A percentile compares a stretch with the other conserved stretches of the same genome.
phyloP scores from a whole-genome alignment of 1,284 basidiomycete genomes.

The Leccinum subatratum region DNA sequence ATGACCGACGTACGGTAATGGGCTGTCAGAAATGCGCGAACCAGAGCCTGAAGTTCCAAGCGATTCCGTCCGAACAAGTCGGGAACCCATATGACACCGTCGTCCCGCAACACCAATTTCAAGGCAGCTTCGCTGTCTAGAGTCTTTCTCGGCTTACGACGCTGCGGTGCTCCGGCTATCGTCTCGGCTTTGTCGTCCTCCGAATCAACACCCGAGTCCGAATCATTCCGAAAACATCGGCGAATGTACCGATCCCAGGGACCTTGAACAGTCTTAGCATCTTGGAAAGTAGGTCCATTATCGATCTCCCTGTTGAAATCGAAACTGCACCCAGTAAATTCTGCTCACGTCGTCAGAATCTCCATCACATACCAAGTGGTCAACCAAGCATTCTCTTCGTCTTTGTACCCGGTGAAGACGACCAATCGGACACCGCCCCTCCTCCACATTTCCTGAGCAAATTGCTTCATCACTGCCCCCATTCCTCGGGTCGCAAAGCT shows the following conservation, averaged over 20 bases:
- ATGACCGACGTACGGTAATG: not conserved
- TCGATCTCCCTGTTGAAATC: not conserved
- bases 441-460: not conserved
- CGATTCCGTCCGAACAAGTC: not conserved
- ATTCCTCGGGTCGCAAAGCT: not conserved
- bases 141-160: not conserved
- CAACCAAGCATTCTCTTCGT: not conserved
- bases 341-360: not conserved
- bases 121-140: not conserved
- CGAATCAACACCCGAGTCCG: not conserved
- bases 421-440: not conserved
- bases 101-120: not conserved
- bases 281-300: not conserved
- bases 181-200: not conserved
- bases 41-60: not conserved
- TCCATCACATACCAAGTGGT: not conserved
- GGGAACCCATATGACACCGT: not conserved
- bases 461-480: not conserved
- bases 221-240: not conserved
- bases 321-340: not conserved
- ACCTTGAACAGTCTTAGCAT: not conserved
- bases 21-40: not conserved
- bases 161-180: not conserved
- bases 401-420: not conserved
- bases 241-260: not conserved